These are phyloP conservation scores for Paecilomyces sp. DNA, from an alignment of 2,329 filamentous ascomycete species.

Conservation along the genomic window DNA sequence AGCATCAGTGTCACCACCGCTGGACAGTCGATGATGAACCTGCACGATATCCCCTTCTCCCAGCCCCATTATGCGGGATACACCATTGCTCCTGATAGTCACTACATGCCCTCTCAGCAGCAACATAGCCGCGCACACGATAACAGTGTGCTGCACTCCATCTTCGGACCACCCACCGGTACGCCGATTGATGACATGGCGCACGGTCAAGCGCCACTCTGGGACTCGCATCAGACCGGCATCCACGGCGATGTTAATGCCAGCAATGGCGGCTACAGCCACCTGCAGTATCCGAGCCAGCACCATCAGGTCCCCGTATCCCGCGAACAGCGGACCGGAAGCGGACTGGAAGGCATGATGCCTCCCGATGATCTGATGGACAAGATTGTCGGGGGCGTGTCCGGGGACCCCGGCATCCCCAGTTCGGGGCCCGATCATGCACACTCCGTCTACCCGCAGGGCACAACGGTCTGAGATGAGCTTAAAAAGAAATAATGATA, in stretches of 20 bases:
- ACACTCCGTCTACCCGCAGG: conserved; percentile 21
- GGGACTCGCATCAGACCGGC: conserved; percentile 21
- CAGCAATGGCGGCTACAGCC: conserved; percentile 20
- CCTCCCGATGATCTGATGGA: conserved; percentile 30
- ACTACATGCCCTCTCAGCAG: conserved; percentile 26
- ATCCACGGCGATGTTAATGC: conserved; percentile 22
- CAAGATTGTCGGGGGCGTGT: conserved; percentile 28
- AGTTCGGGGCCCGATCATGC: conserved; percentile 27
- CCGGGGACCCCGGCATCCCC: conserved; percentile 25
- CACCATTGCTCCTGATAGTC: conserved; percentile 21
- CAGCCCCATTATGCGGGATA: conserved; percentile 23
- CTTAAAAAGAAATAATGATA: conserved; percentile 8
- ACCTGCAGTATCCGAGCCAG: conserved; percentile 22
- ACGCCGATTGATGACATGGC: conserved; percentile 30
- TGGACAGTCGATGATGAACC: conserved; percentile 24
- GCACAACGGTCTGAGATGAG: conserved; percentile 22
- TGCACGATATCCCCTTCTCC: conserved; percentile 27
- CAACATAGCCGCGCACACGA: conserved; percentile 23
- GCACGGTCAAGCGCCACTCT: conserved; percentile 19
- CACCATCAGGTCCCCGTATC: conserved; percentile 23
- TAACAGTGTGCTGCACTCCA: conserved; percentile 22
- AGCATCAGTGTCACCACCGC: conserved; percentile 20
- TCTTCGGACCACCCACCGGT: conserved; percentile 19
- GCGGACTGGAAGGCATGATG: conserved; percentile 25
- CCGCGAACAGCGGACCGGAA: conserved; percentile 25